These are phyloP conservation scores for Chlorella sp. DNA, from an alignment of 139 green algal genomes.

Conservation along the genomic window DNA sequence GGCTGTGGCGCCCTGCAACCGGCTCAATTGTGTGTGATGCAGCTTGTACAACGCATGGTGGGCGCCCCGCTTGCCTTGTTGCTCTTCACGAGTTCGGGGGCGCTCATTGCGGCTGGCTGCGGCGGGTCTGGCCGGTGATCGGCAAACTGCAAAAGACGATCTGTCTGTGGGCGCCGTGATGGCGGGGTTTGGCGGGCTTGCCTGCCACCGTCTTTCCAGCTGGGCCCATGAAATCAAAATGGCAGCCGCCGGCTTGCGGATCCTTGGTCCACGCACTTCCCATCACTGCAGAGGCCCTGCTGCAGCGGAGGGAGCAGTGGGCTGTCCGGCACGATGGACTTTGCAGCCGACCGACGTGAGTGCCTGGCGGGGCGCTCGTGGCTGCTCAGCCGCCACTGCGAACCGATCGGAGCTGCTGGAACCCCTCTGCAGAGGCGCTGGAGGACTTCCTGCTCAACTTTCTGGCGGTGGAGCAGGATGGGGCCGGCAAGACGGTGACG, in stretches of 20 bases:
- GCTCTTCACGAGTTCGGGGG: constrained; percentile 39
- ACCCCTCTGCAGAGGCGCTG: constrained; percentile 35
- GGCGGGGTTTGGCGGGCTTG: too few species aligned
- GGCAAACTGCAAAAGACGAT: too few species aligned
- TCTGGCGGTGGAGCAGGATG: constrained; percentile 26
- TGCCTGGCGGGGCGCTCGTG: not conserved
- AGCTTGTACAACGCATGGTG: not conserved
- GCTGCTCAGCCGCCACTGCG: not conserved
- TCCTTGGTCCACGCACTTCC: too few species aligned
- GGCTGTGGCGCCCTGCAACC: not conserved
- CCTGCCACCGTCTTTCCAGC: too few species aligned
- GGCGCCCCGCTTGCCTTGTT: constrained; percentile 30
- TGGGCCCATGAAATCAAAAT: too few species aligned
- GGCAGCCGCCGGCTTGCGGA: too few species aligned
- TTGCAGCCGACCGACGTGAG: constrained; percentile 8
- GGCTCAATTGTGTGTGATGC: not conserved
- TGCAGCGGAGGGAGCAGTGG: not conserved
- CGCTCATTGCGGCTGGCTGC: not conserved
- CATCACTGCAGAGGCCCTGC: too few species aligned
- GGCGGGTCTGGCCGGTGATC: too few species aligned
- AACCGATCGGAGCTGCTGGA: not conserved
- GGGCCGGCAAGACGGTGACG: constrained; percentile 16
- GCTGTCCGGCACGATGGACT: constrained; percentile 14
- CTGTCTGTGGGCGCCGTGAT: too few species aligned
- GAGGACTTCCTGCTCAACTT: constrained; percentile 72